Evolutionary conservation across 1,284 basidiomycete genomes (phyloP), one percentile per base, ranked within the genome.

Genomic region (Exsudoporus floridanus): DNA sequence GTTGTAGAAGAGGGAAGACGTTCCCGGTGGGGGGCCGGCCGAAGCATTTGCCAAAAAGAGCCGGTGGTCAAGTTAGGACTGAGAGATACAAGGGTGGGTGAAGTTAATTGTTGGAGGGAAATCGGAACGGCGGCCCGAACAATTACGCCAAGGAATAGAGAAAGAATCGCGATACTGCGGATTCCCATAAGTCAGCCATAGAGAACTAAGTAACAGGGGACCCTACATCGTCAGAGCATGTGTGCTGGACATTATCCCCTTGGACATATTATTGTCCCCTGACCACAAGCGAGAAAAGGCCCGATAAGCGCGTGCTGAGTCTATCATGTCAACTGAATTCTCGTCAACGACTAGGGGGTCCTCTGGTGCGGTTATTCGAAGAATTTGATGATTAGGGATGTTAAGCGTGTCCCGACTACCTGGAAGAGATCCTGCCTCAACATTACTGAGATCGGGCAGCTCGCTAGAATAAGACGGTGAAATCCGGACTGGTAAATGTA

Each of bases 191-290:
- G 61, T 50, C 30, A 55, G 23, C 43, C 13, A 47, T 18, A 14
- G 47, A 55, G 9, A 49, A 27, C 27, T 33, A 36, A 60, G 55
- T 58, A 30, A 48, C 31, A 52, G 45, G 28, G 45, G 41, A 49
- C 51, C 82, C 19, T 73, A 88, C 86, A 88, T 72, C 30, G 83
- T 85, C 48, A 85, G 72, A 28, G 82, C 76, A 60, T 84, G 80
- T 37, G 76, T 73, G 38, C 81, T 74, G 39, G 76, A 74, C 28
- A 73, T 67, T 9, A 72, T 50, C 35, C 69, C 65, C 60, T 70
- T 75, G 16, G 62, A 43, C 31, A 59, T 50, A 31, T 62, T 67
- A 54, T 74, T 75, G 63, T 72, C 72, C 46, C 66, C 58, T 13
- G 70, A 69, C 49, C 78, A 69, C 35, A 84, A 67, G 16, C 72